Base-by-base conservation (phyloP, 768 basidiomycete genomes). In the Hygrophorus pudorinus region DNA sequence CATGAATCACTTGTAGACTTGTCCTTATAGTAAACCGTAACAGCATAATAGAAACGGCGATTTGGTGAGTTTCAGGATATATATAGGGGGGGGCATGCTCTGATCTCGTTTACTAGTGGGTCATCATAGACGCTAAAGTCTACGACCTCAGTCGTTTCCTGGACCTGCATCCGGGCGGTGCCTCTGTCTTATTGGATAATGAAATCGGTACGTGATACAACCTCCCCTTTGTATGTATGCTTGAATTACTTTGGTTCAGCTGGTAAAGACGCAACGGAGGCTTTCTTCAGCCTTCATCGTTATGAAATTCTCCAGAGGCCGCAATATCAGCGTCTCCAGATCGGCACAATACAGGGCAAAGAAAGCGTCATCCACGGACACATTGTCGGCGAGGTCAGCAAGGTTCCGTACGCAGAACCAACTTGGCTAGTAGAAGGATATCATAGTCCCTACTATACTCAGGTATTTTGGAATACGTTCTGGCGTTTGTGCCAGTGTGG, bases 281-380 rank as follows among this genome's bases (percentile, higher is more conserved):
- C 75, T 4, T 96, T 97, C 68, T 96, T 82, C 54, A 78, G 85
- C 42, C 78, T 97, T 32, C 93, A 98, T 58, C 76, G 88, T 17
- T 75, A 81, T 33, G 91, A 94, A 54, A 78, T 96, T 11, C 72
- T 97, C 35, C 65, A 73, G 46, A 79, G 72, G 51, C 81, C 87
- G 0, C 83, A 86, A 45, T 89, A 81, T 53, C 62, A 71, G 42
- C 77, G 86, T 2, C 70, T 92, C 10, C 71, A 74, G 51, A 73
- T 86, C 45, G 85, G 84, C 29, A 63, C 63, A 6, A 71, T 88
- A 48, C 63, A 75, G 40, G 81, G 75, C 33, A 73, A 83, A 62
- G 60, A 70, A 48, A 69, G 71, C 34, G 55, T 72, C 55, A 76
- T 60, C 76, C 92, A 67, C 48, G 85, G 57, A 75, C 94, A 86